Evolutionary conservation across 2,329 filamentous ascomycete species (phyloP), one percentile per base, ranked within the genome.

Genomic region (Claviceps sp.): DNA sequence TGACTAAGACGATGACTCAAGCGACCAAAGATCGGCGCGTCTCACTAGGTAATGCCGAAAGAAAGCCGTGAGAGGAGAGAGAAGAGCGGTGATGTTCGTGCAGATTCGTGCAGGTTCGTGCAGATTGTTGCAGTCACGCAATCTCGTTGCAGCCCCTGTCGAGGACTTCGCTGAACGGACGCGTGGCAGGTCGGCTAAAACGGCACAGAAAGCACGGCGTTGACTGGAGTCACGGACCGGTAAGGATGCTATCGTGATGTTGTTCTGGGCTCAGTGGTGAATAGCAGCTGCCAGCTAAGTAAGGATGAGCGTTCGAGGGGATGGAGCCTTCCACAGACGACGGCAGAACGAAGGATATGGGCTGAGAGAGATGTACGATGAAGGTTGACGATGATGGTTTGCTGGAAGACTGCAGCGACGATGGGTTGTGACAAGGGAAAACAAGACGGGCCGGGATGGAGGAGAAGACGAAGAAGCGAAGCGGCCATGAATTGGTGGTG

Each of bases 51-150:
- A 36, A 26, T 38, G 36, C 22, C 23, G 16, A 45, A n/a, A 13
- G 34, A 2, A 20, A 14, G 22, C 17, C 26, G 17, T 9, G n/a
- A 16, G 22, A 11, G 14, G 23, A 26, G 29, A n/a, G 29, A 23
- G 42, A 49, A 40, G 9, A 6, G 40, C n/a, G 23, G 46, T n/a
- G 9, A 34, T 38, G 36, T 34, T 34, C 29, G 49, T 34, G 43
- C 37, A 29, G 26, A 9, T 29, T 9, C 26, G 26, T 29, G 26
- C 26, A 29, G 29, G 29, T 29, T 29, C 29, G 29, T 29, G 29
- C 29, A 29, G 29, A 11, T 34, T 34, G 29, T 34, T 34, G 29
- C 29, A 29, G 56, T 54, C 53, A 52, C 55, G 55, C 22, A 22
- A 47, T 29, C 11, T 38, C 6, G 44, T 8, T 47, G 47, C 46